Base-by-base conservation (phyloP, 2,329 filamentous ascomycete genomes). In the Cordyceps farinosa region DNA sequence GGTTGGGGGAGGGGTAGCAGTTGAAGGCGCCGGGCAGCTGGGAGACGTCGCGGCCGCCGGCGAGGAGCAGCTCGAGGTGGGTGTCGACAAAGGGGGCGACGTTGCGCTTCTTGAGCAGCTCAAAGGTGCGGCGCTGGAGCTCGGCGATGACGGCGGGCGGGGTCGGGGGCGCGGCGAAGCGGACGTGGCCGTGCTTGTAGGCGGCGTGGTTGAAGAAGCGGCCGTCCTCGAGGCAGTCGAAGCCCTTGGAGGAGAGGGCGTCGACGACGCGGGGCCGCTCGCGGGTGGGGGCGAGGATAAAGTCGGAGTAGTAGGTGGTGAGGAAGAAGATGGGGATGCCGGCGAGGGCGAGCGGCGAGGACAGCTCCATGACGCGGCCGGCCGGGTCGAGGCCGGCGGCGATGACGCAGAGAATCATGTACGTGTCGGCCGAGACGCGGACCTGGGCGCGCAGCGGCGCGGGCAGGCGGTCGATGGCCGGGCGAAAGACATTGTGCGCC, bases 281-380 rank as follows among this genome's bases (percentile, higher is more conserved):
- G 72, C 88, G 90, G 60, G 83, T 83, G 0, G 95, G 93, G 1
- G 97, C 92, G 42, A 98, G 84, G 69, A 99, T 96, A 76, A 97
- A 98, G 78, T 99, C 94, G 40, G 91, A 95, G 77, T 96, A 98
- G 77, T 98, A 99, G 38, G 92, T 97, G 3, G 94, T 97, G 74
- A 97, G 96, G 83, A 98, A 98, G 81, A 98, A 97, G 72, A 99
- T 96, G 60, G 94, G 91, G 59, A 98, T 95, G 69, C 92, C 91
- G 56, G 94, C 94, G 73, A 97, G 83, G 34, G 95, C 94, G 38
- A 98, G 82, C 5, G 94, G 95, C 60, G 89, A 93, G 8, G 93
- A 97, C 66, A 99, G 77, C 72, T 98, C 94, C 69, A 97, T 85
- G 7, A 99, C 94, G 62, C 93, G 86, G 69, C 93, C 92, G 7